Base-by-base conservation (phyloP, 257 asterid genomes). In the Marsdenia floribunda region DNA sequence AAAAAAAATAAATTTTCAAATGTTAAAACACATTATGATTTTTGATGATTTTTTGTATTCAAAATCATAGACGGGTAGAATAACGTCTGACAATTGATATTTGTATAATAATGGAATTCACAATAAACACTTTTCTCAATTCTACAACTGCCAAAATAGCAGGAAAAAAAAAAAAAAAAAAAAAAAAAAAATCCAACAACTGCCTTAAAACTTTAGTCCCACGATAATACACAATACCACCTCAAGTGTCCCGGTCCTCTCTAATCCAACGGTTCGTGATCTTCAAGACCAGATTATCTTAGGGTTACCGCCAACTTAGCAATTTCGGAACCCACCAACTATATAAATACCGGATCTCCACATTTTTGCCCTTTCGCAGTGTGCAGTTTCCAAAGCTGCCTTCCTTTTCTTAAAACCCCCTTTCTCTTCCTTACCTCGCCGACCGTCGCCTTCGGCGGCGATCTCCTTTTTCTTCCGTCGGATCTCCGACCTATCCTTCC, bases 361-460 rank as follows among this genome's bases (percentile, higher is more conserved):
- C 1, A 0, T 3, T 2, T 8, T 37, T 7, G 0, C 15, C 9
- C 6, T 52, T 21, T 47, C 55, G 50, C 77, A 10, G 49, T 18
- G 67, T 29, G 87, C 80, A 72, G 77, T 82, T 54, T 80, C 52
- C 52, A 11, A 42, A 49, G 60, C 86, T 75, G 78, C 77, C 78
- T 79, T 54, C 75, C 75, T 60, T 33, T 53, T 60, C 60, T 63
- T 47, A 54, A 50, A 42, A 21, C 68, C 59, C 21, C 18, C 42
- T 59, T 69, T 79, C 64, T 40, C 33, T 29, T 29, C 35, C 73
- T 73, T 44, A 61, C 6, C 5, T 42, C 74, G 84, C 86, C 82
- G 84, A 82, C 82, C 92, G 91, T 82, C 87, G 74, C 73, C 33
- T 42, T 84, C 82, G 90, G 88, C 86, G 83, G 86, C 80, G 81